Evolutionary conservation across 306 rosid genomes (phyloP).

Genomic region (Cajanus cajan): DNA sequence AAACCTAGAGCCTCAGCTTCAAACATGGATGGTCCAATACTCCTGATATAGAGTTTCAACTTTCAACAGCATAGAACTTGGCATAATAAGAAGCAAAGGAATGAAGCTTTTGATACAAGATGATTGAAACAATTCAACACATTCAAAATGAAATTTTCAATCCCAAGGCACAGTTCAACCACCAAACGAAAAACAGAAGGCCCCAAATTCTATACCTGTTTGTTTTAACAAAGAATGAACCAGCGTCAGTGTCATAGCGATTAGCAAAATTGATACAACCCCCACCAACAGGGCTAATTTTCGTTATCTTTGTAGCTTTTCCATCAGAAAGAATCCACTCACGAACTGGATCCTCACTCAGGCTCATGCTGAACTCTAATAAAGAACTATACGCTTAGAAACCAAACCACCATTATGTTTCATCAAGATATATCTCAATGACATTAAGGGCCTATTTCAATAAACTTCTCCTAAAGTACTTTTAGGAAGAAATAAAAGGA

Average conservation of each 20-base stretch:
- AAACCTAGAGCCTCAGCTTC: constrained; percentile 96
- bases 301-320: constrained; percentile 70
- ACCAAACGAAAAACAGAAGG: neutral
- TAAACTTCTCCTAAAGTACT: too few relatives aligned
- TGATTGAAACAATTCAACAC: neutral
- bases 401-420: neutral
- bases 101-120: neutral
- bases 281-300: constrained; percentile 81
- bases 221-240: constrained; percentile 89
- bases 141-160: neutral
- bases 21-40: constrained; percentile 91
- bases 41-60: constrained; percentile 62
- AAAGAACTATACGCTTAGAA: constrained; percentile 26
- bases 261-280: constrained; percentile 85
- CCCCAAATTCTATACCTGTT: constrained; percentile 59
- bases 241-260: constrained; percentile 82
- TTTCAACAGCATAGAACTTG: constrained; percentile 20
- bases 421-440: neutral
- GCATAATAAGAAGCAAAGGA: constrained; percentile 4
- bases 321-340: constrained; percentile 91
- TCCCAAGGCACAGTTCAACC: neutral
- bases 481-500: too few relatives aligned
- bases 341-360: constrained; percentile 80
- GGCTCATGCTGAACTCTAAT: constrained; percentile 65
- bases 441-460: too few relatives aligned